These are phyloP conservation scores for Lyophyllum decastes DNA, from an alignment of 768 basidiomycete species.

Conservation along the genomic window DNA sequence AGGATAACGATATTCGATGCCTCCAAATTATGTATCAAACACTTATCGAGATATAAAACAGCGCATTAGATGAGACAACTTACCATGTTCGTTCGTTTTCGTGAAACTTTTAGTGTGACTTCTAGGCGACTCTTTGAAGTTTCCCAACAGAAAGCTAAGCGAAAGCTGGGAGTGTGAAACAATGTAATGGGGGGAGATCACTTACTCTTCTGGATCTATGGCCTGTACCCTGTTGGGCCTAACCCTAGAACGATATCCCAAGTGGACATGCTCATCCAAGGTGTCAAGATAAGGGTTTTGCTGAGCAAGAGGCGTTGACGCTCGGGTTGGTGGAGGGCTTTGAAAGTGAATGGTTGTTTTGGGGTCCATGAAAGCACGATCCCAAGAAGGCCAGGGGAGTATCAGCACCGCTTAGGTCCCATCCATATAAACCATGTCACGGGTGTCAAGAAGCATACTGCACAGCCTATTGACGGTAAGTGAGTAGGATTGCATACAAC, in stretches of 20 bases:
- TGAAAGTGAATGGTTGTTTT: slow-evolving; percentile 1
- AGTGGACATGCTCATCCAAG: neutral
- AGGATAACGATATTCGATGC: slow-evolving; percentile 6
- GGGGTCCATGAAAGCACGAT: neutral
- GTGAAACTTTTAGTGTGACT: neutral
- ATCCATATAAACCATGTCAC: neutral
- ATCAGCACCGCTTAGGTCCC: neutral
- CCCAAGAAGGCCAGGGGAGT: neutral
- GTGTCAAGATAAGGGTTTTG: slow-evolving; percentile 6
- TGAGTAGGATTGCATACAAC: neutral
- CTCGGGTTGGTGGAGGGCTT: slow-evolving; percentile 11
- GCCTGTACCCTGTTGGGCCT: slow-evolving; percentile 2
- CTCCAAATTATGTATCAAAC: neutral
- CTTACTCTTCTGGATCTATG: slow-evolving; percentile 11
- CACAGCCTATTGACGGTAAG: neutral
- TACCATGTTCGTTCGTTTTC: neutral
- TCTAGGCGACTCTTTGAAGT: neutral
- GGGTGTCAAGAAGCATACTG: neutral
- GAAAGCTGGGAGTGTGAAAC: neutral
- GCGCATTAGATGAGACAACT: neutral
- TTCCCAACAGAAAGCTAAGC: neutral
- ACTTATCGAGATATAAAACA: neutral
- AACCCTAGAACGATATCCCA: slow-evolving; percentile 6
- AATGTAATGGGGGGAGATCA: neutral
- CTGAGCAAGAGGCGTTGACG: slow-evolving; percentile 8